phyloP scores from a whole-genome alignment of 2,329 filamentous ascomycete genomes.

The Dothideomycetes sp. region DNA sequence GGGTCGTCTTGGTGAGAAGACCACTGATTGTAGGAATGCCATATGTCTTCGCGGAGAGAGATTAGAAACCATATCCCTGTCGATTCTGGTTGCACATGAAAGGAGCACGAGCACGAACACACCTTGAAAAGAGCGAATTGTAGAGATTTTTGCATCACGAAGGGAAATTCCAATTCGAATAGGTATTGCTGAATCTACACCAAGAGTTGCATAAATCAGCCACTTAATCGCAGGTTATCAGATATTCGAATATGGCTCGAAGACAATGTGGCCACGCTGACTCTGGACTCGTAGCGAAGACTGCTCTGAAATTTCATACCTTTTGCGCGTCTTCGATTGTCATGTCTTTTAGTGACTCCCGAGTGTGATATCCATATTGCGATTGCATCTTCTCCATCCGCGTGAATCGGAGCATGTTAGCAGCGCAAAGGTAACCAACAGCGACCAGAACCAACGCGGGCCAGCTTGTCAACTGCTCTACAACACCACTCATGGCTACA shows the following conservation, averaged over 20 bases:
- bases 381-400: conserved; percentile 3
- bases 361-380: background rate
- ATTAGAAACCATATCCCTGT: no score
- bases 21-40: conserved; percentile 11
- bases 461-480: no score
- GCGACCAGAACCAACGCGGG: background rate
- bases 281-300: no score
- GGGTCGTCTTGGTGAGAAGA: conserved; percentile 8
- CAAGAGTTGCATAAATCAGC: no score
- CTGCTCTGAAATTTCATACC: no score
- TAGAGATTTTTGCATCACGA: conserved; percentile 4
- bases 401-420: conserved; percentile 3
- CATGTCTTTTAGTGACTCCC: background rate
- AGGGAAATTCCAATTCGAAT: conserved; percentile 8
- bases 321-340: conserved; percentile 5
- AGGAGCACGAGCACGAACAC: no score
- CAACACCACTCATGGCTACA: no score
- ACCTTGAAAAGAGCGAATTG: conserved; percentile 8
- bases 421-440: background rate
- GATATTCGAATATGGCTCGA: no score
- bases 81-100: no score
- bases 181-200: conserved; percentile 8
- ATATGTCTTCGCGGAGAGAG: conserved; percentile 10
- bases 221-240: no score
- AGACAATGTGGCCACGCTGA: no score